These are phyloP conservation scores for Arbutus unedo DNA, from an alignment of 148 eudicot genomes.

Conservation along the genomic window DNA sequence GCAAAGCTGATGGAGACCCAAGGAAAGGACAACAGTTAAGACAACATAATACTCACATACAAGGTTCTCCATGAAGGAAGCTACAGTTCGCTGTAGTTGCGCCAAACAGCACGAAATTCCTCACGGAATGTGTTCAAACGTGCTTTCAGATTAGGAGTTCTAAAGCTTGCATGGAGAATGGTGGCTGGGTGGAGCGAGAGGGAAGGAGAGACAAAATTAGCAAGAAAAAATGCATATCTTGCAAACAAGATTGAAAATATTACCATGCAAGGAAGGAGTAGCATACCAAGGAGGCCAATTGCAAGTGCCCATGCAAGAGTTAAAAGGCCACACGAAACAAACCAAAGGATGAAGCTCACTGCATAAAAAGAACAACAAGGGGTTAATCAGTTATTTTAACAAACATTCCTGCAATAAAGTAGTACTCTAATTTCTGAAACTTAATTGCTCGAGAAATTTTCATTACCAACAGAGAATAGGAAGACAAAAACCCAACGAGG, in stretches of 20 bases:
- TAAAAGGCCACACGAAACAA: conserved; percentile 78
- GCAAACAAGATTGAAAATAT: not conserved
- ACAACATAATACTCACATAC: conserved; percentile 33
- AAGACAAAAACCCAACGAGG: conserved; percentile 93
- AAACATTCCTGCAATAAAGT: not conserved
- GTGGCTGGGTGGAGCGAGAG: conserved; percentile 51
- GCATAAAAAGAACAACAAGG: conserved; percentile 21
- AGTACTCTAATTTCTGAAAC: not conserved
- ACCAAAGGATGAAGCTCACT: conserved; percentile 87
- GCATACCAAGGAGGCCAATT: conserved; percentile 70
- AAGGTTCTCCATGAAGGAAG: conserved; percentile 16
- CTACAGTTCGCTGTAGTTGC: conserved; percentile 92
- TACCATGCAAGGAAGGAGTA: not conserved
- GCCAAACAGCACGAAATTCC: conserved; percentile 99
- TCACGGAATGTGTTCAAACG: conserved; percentile 96
- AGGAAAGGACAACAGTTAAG: not conserved
- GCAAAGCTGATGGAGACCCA: not conserved
- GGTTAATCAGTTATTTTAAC: not conserved
- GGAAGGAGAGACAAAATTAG: conserved; percentile 12
- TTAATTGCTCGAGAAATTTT: conserved; percentile 3
- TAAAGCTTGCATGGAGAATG: conserved; percentile 83
- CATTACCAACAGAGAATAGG: conserved; percentile 57
- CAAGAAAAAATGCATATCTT: not conserved
- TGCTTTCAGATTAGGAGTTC: conserved; percentile 96
- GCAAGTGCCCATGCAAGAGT: conserved; percentile 74